Evolutionary conservation across 129 eudicot species (phyloP).

Genomic region (Chrysanthemum makinoi): DNA sequence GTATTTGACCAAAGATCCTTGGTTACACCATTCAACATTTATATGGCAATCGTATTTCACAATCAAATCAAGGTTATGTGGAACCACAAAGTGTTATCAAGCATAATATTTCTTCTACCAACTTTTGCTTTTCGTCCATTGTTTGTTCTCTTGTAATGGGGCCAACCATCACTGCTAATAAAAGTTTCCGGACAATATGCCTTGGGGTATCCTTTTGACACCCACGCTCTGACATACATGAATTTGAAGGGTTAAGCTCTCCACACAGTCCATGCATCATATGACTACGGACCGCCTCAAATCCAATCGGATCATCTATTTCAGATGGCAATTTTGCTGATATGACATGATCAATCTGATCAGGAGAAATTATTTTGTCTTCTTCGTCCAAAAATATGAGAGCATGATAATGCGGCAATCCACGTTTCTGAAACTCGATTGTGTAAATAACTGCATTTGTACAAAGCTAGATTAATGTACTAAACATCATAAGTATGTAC

Average conservation of each 20-base stretch:
- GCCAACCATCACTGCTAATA: background rate
- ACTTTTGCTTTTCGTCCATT: background rate
- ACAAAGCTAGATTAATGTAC: too few relatives aligned
- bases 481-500: background rate
- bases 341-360: background rate
- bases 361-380: background rate
- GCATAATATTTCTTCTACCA: background rate
- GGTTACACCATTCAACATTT: too few relatives aligned
- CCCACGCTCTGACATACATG: background rate
- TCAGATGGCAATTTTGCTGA: background rate
- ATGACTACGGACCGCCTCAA: background rate
- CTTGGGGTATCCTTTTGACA: background rate
- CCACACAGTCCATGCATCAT: slow-evolving; percentile 2
- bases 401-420: too few relatives aligned
- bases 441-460: too few relatives aligned
- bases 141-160: background rate
- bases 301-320: background rate
- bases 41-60: background rate
- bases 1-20: too few relatives aligned
- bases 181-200: background rate
- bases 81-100: background rate
- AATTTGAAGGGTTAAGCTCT: background rate
- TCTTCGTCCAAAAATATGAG: too few relatives aligned
- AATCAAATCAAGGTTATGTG: background rate
- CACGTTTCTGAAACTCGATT: too few relatives aligned